phyloP scores from a whole-genome alignment of 192 early-diverging fungal genomes.

The Backusella circina region DNA sequence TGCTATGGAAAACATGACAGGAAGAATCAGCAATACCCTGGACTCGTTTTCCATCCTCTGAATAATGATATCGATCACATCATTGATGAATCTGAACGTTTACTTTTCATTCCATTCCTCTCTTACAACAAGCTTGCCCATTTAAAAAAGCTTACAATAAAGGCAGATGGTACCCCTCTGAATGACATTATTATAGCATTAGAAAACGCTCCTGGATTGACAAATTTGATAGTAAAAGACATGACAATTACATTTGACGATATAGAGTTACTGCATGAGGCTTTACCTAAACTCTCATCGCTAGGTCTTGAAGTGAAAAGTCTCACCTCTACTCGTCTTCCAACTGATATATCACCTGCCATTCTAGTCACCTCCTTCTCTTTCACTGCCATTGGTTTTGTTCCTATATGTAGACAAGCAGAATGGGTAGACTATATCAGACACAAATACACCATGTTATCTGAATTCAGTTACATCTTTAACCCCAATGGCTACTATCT shows the following conservation, averaged over 20 bases:
- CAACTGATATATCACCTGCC: not conserved
- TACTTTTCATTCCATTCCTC: not conserved
- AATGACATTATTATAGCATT: not conserved
- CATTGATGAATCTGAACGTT: not conserved
- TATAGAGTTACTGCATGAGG: not conserved
- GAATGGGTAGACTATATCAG: not conserved
- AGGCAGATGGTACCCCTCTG: not conserved
- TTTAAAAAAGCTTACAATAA: not conserved
- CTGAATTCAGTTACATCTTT: not conserved
- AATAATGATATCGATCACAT: not conserved
- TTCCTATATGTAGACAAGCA: not conserved
- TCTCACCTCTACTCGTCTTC: not conserved
- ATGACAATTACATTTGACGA: not conserved
- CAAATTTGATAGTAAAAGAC: not conserved
- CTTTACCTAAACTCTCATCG: not conserved
- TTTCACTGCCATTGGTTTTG: not conserved
- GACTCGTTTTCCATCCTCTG: not conserved
- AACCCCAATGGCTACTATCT: not conserved
- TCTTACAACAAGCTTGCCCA: not conserved
- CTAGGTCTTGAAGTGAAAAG: not conserved
- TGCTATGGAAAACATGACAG: not conserved
- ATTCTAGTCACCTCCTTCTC: not conserved
- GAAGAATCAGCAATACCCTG: not conserved
- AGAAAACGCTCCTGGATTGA: not conserved
- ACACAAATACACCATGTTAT: not conserved